phyloP scores from a whole-genome alignment of 352 stramenopile species.

The Thraustochytrium striatum region DNA sequence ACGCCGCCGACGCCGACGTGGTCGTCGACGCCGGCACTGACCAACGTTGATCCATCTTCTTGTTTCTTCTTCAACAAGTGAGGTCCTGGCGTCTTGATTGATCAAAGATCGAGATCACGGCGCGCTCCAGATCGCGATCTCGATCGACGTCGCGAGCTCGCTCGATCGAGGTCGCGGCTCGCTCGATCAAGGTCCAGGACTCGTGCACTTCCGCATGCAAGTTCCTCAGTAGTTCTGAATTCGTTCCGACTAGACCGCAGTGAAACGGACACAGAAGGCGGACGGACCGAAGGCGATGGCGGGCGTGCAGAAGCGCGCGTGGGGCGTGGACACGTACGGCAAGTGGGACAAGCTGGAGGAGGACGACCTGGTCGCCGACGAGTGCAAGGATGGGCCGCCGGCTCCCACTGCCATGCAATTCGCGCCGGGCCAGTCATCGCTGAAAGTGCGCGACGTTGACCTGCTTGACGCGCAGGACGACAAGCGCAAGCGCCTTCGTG shows the following conservation, averaged over 20 bases:
- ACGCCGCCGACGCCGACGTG: neutral
- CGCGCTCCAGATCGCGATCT: neutral
- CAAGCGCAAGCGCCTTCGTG: neutral
- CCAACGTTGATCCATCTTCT: neutral
- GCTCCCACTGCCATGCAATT: too few species aligned
- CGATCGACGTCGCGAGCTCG: neutral
- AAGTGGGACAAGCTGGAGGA: slow-evolving; percentile 37
- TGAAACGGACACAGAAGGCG: neutral
- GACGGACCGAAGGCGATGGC: neutral
- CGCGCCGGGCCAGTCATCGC: neutral
- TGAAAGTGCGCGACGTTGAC: slow-evolving; percentile 6
- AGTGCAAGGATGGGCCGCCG: neutral
- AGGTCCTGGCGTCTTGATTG: too few species aligned
- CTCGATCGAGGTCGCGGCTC: neutral
- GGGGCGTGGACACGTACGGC: slow-evolving; percentile 33
- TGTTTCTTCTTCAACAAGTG: too few species aligned
- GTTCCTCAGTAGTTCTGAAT: too few species aligned
- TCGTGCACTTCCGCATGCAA: too few species aligned
- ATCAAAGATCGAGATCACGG: too few species aligned
- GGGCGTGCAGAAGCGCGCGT: slow-evolving; percentile 1
- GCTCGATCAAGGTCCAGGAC: neutral
- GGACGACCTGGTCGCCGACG: neutral
- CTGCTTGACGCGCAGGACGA: neutral
- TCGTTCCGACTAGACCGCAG: too few species aligned
- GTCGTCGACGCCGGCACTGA: neutral